Evolutionary conservation across 2,329 filamentous ascomycete species (phyloP), one percentile per base, ranked within the genome.

Genomic region (Fusarium clavum): DNA sequence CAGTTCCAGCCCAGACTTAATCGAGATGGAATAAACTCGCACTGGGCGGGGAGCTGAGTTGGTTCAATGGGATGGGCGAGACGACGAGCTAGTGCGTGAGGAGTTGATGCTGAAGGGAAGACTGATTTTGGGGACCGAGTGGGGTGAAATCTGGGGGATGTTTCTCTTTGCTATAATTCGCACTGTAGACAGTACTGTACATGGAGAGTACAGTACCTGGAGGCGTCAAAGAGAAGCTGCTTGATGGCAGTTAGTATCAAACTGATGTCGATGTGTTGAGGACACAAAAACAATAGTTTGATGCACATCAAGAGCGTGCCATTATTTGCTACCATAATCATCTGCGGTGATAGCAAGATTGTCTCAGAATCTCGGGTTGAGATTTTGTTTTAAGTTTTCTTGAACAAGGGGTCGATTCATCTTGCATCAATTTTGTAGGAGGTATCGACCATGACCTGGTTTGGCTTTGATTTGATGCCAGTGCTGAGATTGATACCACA

Each of bases 41-140:
- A 75, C 71, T 71, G 67, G 73, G 73, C 69, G 73, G 71, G 63
- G 72, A 64, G 69, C 32, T 62, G 61, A 49, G 53, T 70, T 49
- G 59, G 57, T 67, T 53, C 43, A 58, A 65, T 61, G 56, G 24
- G 18, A 53, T 38, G 30, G 47, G 30, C 30, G 22, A 24, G 34
- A 5, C 16, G 41, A 24, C 22, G 22, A 44, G 41, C 12, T 51
- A 59, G 29, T 46, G 41, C 51, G 53, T 55, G 48, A 55, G 51
- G 41, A 44, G 59, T 41, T 57, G 57, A 48, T 61, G 60, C 55
- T 51, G 30, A 22, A 38, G 41, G 22, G 29, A 48, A 57, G 54
- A 38, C 44, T 32, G 44, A 54, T 47, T 55, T 64, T 66, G 64
- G 61, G 61, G 61, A 61, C 24, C 22, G 32, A 52, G 57, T 40